phyloP scores from a whole-genome alignment of 345 rosid genomes.

The Camelina laxa region DNA sequence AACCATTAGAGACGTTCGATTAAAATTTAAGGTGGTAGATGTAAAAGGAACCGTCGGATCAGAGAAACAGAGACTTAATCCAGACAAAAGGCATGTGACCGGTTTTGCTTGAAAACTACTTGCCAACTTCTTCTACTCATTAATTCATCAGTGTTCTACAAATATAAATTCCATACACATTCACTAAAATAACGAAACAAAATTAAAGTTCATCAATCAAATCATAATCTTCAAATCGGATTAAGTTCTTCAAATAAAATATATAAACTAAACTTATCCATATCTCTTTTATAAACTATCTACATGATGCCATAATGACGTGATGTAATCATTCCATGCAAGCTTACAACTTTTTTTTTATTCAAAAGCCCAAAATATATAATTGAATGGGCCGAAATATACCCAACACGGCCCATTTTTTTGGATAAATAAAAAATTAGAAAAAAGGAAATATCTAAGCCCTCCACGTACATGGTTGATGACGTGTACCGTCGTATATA shows the following conservation, averaged over 20 bases:
- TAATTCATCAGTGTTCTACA: neutral
- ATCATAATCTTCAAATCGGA: neutral
- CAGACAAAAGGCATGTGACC: constrained; percentile 44
- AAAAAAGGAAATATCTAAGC: neutral
- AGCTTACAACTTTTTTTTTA: neutral
- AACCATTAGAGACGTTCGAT: constrained; percentile 11
- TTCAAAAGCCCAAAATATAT: constrained; percentile 9
- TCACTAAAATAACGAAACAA: constrained; percentile 10
- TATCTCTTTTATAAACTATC: neutral
- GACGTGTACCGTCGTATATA: constrained; percentile 39
- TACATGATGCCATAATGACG: neutral
- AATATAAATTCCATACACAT: neutral
- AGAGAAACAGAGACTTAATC: constrained; percentile 12
- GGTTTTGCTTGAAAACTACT: constrained; percentile 42
- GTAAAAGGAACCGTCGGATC: constrained; percentile 17
- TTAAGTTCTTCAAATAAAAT: neutral
- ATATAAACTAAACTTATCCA: neutral
- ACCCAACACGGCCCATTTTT: neutral
- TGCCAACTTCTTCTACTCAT: constrained; percentile 29
- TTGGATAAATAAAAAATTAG: neutral
- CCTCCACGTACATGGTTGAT: constrained; percentile 27
- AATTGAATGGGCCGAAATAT: neutral
- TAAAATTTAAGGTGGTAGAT: constrained; percentile 25
- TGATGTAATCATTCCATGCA: constrained; percentile 1
- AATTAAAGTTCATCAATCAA: neutral